Percentiles rank a stretch among this genome's conserved stretches.
These are phyloP conservation scores for Microbotryum scabiosae DNA, from an alignment of 1,284 basidiomycete genomes.

Conservation along the genomic window DNA sequence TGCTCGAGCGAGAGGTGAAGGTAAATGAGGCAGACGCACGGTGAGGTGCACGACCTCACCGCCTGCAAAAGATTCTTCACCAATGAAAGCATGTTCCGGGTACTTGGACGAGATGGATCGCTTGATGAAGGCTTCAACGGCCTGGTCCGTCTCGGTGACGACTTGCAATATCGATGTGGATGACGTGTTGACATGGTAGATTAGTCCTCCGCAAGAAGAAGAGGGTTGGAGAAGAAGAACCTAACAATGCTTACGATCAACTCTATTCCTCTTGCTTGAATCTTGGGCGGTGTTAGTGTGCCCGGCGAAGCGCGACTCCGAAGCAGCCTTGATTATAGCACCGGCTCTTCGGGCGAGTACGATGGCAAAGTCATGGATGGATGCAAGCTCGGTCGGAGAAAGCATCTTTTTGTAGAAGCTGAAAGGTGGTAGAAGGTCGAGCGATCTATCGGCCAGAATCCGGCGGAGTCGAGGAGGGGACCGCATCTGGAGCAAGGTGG, in stretches of 20 bases:
- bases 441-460: too few relatives aligned
- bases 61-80: slow-evolving; percentile 75
- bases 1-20: too few relatives aligned
- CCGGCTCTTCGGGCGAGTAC: slow-evolving; percentile 53
- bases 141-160: slow-evolving; percentile 94
- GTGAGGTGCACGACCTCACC: slow-evolving; percentile 63
- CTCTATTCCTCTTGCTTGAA: slow-evolving; percentile 50
- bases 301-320: slow-evolving; percentile 48
- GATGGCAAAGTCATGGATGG: slow-evolving; percentile 51
- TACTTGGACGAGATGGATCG: slow-evolving; percentile 48
- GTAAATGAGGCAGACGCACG: neutral
- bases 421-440: too few relatives aligned
- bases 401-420: too few relatives aligned
- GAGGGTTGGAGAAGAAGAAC: too few relatives aligned
- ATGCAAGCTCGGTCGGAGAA: too few relatives aligned
- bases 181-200: neutral
- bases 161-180: slow-evolving; percentile 38
- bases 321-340: slow-evolving; percentile 43
- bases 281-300: slow-evolving; percentile 48
- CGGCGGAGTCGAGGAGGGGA: too few relatives aligned
- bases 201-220: neutral
- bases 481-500: too few relatives aligned
- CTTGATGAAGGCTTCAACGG: slow-evolving; percentile 78
- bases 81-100: slow-evolving; percentile 50
- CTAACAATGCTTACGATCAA: slow-evolving; percentile 12